Evolutionary conservation across 495 filamentous ascomycete genomes (phyloP).

Genomic region (Aspergillus sclerotiicarbonarius): DNA sequence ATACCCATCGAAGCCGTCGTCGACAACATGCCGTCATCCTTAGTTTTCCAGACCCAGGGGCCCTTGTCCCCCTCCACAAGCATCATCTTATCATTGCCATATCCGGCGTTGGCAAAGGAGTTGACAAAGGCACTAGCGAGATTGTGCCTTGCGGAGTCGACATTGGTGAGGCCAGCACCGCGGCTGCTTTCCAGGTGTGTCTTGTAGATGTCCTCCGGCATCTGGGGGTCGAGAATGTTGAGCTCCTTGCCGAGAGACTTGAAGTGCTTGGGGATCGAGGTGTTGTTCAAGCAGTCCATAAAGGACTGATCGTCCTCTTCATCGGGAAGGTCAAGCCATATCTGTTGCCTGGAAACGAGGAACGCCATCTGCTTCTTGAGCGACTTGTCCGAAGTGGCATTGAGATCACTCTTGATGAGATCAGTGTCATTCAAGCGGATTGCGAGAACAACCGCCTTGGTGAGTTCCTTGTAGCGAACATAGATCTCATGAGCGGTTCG

Average conservation of each 20-base stretch:
- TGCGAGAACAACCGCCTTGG: conserved; percentile 89
- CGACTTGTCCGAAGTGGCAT: conserved; percentile 73
- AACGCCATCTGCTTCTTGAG: conserved; percentile 94
- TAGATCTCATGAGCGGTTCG: conserved; percentile 89
- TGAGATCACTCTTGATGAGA: conserved; percentile 75
- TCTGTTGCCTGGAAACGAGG: conserved; percentile 86
- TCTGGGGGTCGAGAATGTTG: conserved; percentile 94
- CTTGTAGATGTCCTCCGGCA: conserved; percentile 99
- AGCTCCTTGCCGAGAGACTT: conserved; percentile 91
- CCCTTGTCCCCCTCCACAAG: conserved; percentile 74
- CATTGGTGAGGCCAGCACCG: conserved; percentile 85
- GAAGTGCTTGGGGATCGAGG: conserved; percentile 85
- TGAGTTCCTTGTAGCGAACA: conserved; percentile 82
- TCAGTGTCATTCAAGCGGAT: conserved; percentile 87
- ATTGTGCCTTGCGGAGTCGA: conserved; percentile 94
- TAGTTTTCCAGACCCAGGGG: conserved; percentile 98
- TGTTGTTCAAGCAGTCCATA: conserved; percentile 80
- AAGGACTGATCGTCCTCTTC: conserved; percentile 69
- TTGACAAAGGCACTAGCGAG: conserved; percentile 96
- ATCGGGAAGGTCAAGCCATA: conserved; percentile 70
- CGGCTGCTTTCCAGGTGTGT: conserved; percentile 94
- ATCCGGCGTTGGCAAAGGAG: conserved; percentile 92
- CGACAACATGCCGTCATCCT: conserved; percentile 95
- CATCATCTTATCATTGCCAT: conserved; percentile 96
- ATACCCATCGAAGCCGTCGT: conserved; percentile 91